Conservation (phyloP, 106 monocot species). For the Acanthochlamys bracteata region DNA sequence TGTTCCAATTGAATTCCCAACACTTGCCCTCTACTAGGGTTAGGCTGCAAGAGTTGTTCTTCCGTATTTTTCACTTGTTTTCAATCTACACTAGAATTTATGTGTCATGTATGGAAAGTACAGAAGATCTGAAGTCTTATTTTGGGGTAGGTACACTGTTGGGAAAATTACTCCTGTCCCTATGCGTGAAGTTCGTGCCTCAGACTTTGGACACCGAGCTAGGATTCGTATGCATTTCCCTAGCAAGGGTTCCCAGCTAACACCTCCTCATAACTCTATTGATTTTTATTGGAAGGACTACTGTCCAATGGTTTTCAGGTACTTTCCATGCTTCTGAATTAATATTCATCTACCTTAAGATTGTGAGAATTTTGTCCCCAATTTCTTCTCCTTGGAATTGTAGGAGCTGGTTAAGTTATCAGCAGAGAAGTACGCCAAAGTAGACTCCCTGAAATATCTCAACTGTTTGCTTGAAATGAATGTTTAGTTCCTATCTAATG, state of each 20-base stretch:
- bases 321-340: slow-evolving; percentile 8
- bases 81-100: no score
- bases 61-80: no score
- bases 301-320: slow-evolving; percentile 95
- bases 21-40: no score
- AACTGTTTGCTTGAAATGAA: no score
- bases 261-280: slow-evolving; percentile 78
- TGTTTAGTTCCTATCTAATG: no score
- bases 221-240: slow-evolving; percentile 79
- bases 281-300: slow-evolving; percentile 97
- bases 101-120: neutral
- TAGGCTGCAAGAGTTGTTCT: no score
- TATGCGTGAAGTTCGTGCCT: slow-evolving; percentile 82
- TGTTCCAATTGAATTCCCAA: neutral
- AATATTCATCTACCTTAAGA: neutral
- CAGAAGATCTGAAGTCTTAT: neutral
- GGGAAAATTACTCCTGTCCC: slow-evolving; percentile 97
- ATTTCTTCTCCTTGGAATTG: no score
- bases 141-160: slow-evolving; percentile 56
- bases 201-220: slow-evolving; percentile 88
- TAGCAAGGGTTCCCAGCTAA: slow-evolving; percentile 66
- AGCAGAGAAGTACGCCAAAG: no score
- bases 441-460: no score
- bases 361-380: no score
- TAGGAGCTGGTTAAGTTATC: no score